Evolutionary conservation across 371 early-diverging fungal genomes (phyloP), one percentile per base, ranked within the genome.

Genomic region (Mortierella sp.): DNA sequence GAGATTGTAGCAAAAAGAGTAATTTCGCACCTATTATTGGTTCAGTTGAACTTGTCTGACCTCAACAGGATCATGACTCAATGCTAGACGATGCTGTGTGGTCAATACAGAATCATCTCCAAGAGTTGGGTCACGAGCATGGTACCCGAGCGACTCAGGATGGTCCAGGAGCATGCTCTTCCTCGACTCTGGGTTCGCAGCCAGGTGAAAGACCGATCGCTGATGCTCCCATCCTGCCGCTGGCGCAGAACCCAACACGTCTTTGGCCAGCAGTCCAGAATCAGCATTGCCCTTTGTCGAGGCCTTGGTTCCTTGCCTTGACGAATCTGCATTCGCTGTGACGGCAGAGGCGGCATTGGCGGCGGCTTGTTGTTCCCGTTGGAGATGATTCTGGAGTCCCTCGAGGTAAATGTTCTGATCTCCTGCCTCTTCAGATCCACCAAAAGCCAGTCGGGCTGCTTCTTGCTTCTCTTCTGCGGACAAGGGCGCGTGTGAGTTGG

Each of bases 141-240:
- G 76, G 61, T 75, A 75, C 19, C 76, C 76, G n/a, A 75, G 28
- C 15, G 56, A 23, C 46, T 75, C 71, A 4, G 76, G 76, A 11
- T 75, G 76, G n/a, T 75, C 52, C 56, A 75, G 19, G 21, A 71
- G 25, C 43, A 75, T 18, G 7, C 64, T 67, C 64, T 71, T 75
- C 57, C 23, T 63, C 15, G 37, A 44, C 57, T 75, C 71, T 12
- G 76, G 76, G 47, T 75, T 71, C 16, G 64, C 76, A 1, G 76
- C 60, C 56, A 66, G 9, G 15, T 75, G 76, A n/a, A 75, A 71
- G 14, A 68, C 25, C 2, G 76, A 75, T 46, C 68, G 58, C 19
- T 57, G 67, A 46, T 70, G 70, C 23, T 61, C 67, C 15, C 50
- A 53, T 18, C 61, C 71, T 1, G 56, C 71, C 19, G 58, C 26